A percentile compares a stretch with the other conserved stretches of the same genome.
phyloP scores from a whole-genome alignment of 2,329 filamentous ascomycete species.

The Cytospora schulzeri region DNA sequence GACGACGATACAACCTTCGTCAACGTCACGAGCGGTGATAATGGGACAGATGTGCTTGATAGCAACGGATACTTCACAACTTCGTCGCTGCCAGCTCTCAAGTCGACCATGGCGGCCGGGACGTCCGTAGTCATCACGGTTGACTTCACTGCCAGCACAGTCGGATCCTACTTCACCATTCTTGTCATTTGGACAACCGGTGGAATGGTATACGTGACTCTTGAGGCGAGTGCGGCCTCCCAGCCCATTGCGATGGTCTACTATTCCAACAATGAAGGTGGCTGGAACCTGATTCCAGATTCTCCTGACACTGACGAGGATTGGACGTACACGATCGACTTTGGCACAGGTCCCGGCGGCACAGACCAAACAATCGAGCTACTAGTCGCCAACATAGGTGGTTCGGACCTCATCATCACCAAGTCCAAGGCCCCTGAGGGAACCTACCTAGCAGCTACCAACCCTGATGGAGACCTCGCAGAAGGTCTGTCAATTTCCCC shows the following conservation, averaged over 20 bases:
- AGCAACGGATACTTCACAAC: constrained; percentile 33
- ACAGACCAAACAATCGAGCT: constrained; percentile 10
- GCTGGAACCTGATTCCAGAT: constrained; percentile 31
- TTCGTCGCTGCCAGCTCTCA: constrained; percentile 35
- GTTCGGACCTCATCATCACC: constrained; percentile 40
- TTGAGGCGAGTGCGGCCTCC: constrained; percentile 39
- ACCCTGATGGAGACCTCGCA: constrained; percentile 26
- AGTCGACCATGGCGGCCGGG: constrained; percentile 36
- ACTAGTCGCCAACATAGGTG: constrained; percentile 39
- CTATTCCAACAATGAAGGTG: constrained; percentile 39
- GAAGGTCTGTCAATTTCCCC: constrained; percentile 24
- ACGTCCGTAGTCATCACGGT: constrained; percentile 37
- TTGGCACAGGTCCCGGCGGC: constrained; percentile 36
- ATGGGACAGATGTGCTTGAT: constrained; percentile 1
- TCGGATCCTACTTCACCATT: constrained; percentile 39
- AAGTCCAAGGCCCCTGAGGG: constrained; percentile 38
- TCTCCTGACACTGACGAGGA: constrained; percentile 16
- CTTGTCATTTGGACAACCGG: constrained; percentile 42
- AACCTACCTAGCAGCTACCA: constrained; percentile 27
- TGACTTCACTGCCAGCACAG: constrained; percentile 37
- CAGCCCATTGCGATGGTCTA: constrained; percentile 40
- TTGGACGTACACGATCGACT: constrained; percentile 32
- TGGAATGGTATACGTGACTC: constrained; percentile 36
- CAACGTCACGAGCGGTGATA: not conserved
- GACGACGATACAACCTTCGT: constrained; percentile 1